Evolutionary conservation across 805 yeast genomes (phyloP), one percentile per base, ranked within the genome.

Genomic region (Candida verbasci): DNA sequence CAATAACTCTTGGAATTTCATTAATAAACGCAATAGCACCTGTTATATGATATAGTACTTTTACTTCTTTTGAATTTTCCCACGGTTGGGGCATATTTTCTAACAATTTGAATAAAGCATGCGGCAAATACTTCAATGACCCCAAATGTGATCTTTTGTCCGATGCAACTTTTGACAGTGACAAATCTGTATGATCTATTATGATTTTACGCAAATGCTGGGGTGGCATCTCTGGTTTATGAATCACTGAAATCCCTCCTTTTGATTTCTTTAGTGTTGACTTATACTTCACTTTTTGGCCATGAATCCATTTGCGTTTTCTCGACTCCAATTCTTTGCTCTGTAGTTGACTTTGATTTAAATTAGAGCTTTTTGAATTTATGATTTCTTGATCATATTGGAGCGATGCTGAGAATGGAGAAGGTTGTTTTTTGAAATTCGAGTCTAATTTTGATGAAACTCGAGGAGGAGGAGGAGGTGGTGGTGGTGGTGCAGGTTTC

Each of bases 61-160:
- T 78, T 16, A 93, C 97, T 29, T 85, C 94, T 43, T 85, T 85
- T 1, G 74, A 65, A 35, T 78, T 75, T 56, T 93, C 97, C 99
- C 99, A 93, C 1, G 99, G 99, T 55, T 88, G 95, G 0, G 99
- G 99, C 91, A 93, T 91, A 52, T 87, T 88, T 51, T 93, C 98
- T 26, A 93, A 53, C 26, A 93, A 70, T 57, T 93, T 93, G 46
- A 88, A 59, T 3, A 88, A 75, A 0, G 98, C 96, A 61, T 91
- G 97, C 0, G 99, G 99, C 81, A 94, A 75, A 62, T 83, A 94
- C 60, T 88, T 91, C 39, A 93, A 67, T 1, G 97, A 89, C 1
- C 96, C 96, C 17, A 94, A 61, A 50, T 86, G 88, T 0, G 96
- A 78, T 41, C 91, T 69, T 53, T 88, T 89, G 50, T 91, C 97